A percentile compares a stretch with the other conserved stretches of the same genome.
Evolutionary conservation across 169 alveolate species (phyloP).

Genomic region (Plasmodium vivax): DNA sequence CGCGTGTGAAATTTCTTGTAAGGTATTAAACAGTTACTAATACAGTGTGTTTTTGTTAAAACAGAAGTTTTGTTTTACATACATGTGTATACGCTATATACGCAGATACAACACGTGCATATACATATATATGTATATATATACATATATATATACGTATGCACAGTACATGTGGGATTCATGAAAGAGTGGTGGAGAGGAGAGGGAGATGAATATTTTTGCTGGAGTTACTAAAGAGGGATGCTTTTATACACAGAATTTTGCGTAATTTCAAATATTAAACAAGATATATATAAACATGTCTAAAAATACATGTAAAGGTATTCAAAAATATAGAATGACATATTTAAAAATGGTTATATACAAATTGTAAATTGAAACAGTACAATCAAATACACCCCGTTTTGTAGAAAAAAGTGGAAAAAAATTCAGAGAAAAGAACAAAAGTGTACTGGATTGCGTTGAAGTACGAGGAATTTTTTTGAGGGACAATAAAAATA

Average conservation of each 20-base stretch:
- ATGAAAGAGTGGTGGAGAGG: background rate
- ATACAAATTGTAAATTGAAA: background rate
- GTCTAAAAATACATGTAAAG: background rate
- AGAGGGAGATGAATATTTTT: background rate
- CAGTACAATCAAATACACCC: background rate
- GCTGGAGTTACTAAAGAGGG: background rate
- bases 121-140: background rate
- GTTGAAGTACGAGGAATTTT: background rate
- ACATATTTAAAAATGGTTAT: background rate
- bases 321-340: background rate
- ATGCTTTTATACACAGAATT: background rate
- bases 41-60: background rate
- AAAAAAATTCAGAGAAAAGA: background rate
- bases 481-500: background rate
- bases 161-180: background rate
- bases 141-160: background rate
- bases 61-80: background rate
- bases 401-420: background rate
- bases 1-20: background rate
- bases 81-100: background rate
- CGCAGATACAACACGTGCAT: background rate
- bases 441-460: background rate
- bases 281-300: conserved; percentile 12
- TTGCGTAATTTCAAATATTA: conserved; percentile 5
- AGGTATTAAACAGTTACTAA: background rate